Evolutionary conservation across 257 asterid species (phyloP).

Genomic region (Eustoma russellianum): DNA sequence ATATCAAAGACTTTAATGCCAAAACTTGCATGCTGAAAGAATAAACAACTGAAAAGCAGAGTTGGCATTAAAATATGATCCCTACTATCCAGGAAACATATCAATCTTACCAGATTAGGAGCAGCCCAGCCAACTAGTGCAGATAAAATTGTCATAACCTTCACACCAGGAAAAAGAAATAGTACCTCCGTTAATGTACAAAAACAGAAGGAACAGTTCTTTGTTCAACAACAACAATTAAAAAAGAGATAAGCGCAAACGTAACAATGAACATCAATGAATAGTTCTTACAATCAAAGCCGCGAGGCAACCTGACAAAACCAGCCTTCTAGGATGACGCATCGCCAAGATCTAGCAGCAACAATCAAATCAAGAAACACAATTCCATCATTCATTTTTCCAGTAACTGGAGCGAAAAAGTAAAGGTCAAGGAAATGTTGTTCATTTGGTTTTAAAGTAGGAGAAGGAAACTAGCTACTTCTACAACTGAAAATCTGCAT

Average conservation of each 20-base stretch:
- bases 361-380: neutral
- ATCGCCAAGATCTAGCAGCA: conserved; percentile 72
- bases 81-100: neutral
- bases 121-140: conserved; percentile 99
- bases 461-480: no score
- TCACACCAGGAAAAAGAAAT: conserved; percentile 11
- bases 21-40: no score
- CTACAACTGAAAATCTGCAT: no score
- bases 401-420: neutral
- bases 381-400: neutral
- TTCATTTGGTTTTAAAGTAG: no score
- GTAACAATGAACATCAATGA: neutral
- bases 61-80: no score
- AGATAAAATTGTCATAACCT: conserved; percentile 97
- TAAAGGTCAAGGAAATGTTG: no score
- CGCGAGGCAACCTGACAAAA: conserved; percentile 85
- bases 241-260: neutral
- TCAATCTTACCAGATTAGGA: conserved; percentile 61
- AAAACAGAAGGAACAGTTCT: neutral
- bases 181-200: no score
- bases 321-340: conserved; percentile 95
- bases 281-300: conserved; percentile 68
- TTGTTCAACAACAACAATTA: no score
- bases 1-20: no score
- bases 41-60: no score